Evolutionary conservation across 192 early-diverging fungal genomes (phyloP).

Genomic region (Radiomyces spectabilis): DNA sequence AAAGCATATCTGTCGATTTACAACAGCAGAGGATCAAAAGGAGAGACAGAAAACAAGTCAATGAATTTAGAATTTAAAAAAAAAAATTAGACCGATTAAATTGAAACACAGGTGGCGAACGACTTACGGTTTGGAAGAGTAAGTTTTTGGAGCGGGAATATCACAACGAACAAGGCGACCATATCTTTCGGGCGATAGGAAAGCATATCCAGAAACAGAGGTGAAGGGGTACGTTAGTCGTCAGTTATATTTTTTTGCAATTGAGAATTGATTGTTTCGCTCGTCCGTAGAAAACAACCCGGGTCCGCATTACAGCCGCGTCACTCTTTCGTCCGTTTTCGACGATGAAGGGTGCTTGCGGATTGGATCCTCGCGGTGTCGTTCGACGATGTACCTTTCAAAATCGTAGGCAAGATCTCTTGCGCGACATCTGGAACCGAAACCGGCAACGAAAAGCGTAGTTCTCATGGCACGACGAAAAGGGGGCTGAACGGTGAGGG

Average conservation of each 20-base stretch:
- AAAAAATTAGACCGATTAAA: background rate
- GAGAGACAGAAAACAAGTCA: slow-evolving; percentile 9
- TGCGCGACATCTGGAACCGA: slow-evolving; percentile 70
- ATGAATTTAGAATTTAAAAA: background rate
- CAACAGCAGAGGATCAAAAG: background rate
- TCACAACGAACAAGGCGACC: slow-evolving; percentile 82
- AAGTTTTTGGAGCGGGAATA: slow-evolving; percentile 67
- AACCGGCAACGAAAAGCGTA: slow-evolving; percentile 81
- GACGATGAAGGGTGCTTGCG: background rate
- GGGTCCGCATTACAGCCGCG: no score
- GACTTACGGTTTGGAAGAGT: slow-evolving; percentile 65
- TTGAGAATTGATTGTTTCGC: no score
- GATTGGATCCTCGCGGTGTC: background rate
- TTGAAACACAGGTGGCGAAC: background rate
- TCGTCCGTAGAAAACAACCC: no score
- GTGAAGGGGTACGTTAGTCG: background rate
- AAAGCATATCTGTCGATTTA: slow-evolving; percentile 97
- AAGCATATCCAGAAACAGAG: no score
- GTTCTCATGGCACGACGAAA: slow-evolving; percentile 8
- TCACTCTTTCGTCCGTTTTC: no score
- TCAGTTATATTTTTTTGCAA: no score
- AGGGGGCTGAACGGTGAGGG: background rate
- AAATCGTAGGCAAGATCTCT: slow-evolving; percentile 93
- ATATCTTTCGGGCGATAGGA: no score
- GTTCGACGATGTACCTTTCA: slow-evolving; percentile 84